Base-by-base conservation (phyloP, 176 grass and related monocot genomes). In the Bolboschoenus planiculmis region DNA sequence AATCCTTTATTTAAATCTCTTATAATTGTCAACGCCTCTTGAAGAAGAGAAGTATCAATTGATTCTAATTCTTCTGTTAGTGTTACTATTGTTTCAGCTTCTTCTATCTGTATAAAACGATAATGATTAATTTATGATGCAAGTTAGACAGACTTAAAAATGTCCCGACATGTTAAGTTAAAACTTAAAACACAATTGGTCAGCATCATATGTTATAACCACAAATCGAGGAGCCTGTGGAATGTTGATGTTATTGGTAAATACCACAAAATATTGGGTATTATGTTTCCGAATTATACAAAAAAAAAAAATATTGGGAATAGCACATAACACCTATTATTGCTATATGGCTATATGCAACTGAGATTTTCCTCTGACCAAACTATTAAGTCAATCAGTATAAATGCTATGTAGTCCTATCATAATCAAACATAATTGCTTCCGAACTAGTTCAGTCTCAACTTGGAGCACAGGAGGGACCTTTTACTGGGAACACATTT, bases 61-160 rank as follows among this genome's bases (percentile, higher is more conserved):
- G 92, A 95, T 73, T 95, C 90, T 80, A 90, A 82, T 84, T 98
- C 92, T 80, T 98, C 95, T 3, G 92, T 98, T 64, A 98, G 87
- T 30, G 81, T 80, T 40, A 98, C 90, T 85, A 98, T 91, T 57
- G 95, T 98, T 73, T 93, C 90, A 46, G 95, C 90, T 86, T 98
- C 95, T 91, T 98, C 95, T 86, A 90, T 83, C 95, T 95, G 74
- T 65, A 92, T 74, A 23, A 59, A 71, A 34, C 30, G 87, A 78
- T 26, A 37, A 74, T 10, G 8, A 10, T 75, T 30, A 75, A 7
- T 31, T 50, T 48, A 48, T 27, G 43, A 75, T 75, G 14, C 5
- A 31, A 75, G 42, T 50, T 75, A 50, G 43, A n/a, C 10, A 8
- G 20, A 75, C 43, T 37, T 24, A 7, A 40, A 40, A 30, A 15